Evolutionary conservation across 768 basidiomycete species (phyloP), one percentile per base, ranked within the genome.

Genomic region (Lepiota brunneoincarnata): DNA sequence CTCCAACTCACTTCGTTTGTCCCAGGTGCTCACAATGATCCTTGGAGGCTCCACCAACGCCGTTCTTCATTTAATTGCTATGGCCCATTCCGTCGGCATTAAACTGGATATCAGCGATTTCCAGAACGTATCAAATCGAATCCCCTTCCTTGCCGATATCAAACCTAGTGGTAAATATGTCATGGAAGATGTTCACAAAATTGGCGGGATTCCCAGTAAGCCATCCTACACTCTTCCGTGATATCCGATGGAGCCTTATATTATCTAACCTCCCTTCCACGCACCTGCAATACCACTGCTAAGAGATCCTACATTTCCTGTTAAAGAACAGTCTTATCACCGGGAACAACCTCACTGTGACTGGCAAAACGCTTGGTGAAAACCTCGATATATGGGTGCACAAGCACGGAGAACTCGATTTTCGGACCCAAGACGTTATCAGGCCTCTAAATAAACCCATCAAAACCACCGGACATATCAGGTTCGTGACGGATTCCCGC

Each of bases 91-190:
- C 0, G 93, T 96, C 46, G 95, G 94, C 21, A 86, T 99, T 73
- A 81, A 82, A 40, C 80, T 99, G 55, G 82, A 81, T 31, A 75
- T 98, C 47, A 93, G 96, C 62, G 97, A 98, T 69, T 92, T 98
- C 80, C 94, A 97, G 70, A 74, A 69, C 51, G 92, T 98, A 49
- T 96, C 94, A 5, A 95, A 99, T 68, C 84, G 89, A 42, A 84
- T 80, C 1, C 97, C 97, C 9, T 96, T 98, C 81, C 77, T 98
- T 59, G 95, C 96, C 20, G 91, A 99, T 71, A 82, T 99, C 59
- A 97, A 95, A 67, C 97, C 97, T 1, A 93, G 91, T 59, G 97
- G 97, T 35, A 94, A 94, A 72, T 98, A 98, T 77, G 92, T 98
- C 62, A 97, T 98, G 93, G 94, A 95, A 71, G 91, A 98, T 64